Base-by-base conservation (phyloP, 2,329 filamentous ascomycete species). In the Hypoxylon sp. region DNA sequence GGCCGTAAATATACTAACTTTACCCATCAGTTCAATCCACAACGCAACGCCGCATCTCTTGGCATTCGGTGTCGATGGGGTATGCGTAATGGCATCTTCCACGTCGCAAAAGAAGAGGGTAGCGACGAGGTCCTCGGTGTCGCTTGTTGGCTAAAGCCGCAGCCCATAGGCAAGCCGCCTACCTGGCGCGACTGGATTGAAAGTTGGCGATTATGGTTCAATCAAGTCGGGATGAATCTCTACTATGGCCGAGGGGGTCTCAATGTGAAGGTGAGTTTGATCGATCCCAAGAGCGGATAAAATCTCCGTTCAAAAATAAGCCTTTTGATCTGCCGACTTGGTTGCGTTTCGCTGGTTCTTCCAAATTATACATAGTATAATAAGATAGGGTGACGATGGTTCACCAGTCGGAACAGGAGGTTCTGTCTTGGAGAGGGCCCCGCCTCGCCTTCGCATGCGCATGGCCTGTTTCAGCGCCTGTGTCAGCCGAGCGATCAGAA, bases 71-170 rank as follows among this genome's bases (percentile, higher is more conserved):
- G 91, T 79, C 82, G 83, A 70, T 93, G 91, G 88, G 90, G 91
- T 27, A 91, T 93, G 77, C 84, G 86, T 57, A 89, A 91, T 75
- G 89, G 87, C 57, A 85, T 92, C 39, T 92, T 93, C 80, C 87
- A 91, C 72, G 89, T 93, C 65, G 89, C 89, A 8, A 91, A 89
- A 78, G 88, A 91, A 73, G 80, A 83, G 3, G 80, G 82, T 0
- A 79, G 75, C 55, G 80, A 83, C 44, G 85, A 86, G 63, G 85
- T 93, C 37, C 84, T 93, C 29, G 91, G 91, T 8, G 89, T 92
- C 24, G 88, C 90, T 63, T 92, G 92, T 86, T 93, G 91, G 91
- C 81, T 92, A 58, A 85, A 85, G 0, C 91, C 91, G 0, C 83
- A 82, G 13, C 80, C 80, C 0, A 76, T 82, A 0, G 80, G 77